Evolutionary conservation across 805 yeast species (phyloP).

Genomic region (Candida khao-thaluensis): DNA sequence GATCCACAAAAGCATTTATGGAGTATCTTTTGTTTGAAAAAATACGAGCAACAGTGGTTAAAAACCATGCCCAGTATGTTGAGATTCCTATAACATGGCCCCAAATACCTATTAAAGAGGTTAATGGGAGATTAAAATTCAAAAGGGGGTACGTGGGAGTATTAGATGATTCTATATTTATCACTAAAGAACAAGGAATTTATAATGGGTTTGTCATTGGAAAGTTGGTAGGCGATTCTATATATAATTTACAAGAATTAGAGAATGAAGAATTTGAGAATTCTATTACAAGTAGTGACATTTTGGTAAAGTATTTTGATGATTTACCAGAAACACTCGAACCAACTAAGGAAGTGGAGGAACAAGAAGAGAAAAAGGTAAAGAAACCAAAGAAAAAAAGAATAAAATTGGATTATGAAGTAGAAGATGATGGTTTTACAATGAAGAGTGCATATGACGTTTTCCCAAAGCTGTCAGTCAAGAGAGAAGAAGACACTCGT

Average conservation of each 20-base stretch:
- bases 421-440: constrained; percentile 26
- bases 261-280: constrained; percentile 46
- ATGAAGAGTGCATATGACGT: constrained; percentile 46
- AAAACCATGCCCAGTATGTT: neutral
- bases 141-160: constrained; percentile 57
- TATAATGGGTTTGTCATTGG: constrained; percentile 44
- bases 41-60: neutral
- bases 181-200: constrained; percentile 20
- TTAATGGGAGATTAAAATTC: constrained; percentile 51
- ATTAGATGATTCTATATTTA: constrained; percentile 32
- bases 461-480: neutral
- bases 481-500: neutral
- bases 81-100: constrained; percentile 2
- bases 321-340: constrained; percentile 21
- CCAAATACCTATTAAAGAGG: constrained; percentile 9
- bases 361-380: constrained; percentile 10
- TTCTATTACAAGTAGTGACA: constrained; percentile 39
- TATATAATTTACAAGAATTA: constrained; percentile 52
- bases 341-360: neutral
- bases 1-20: neutral
- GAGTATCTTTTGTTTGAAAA: neutral
- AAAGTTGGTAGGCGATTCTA: constrained; percentile 53
- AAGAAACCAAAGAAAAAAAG: constrained; percentile 20
- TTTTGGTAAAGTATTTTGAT: constrained; percentile 50
- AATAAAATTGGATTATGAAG: constrained; percentile 36